These are phyloP conservation scores for Tolypocladium cylindrosporum DNA, from an alignment of 2,329 filamentous ascomycete species.

Conservation along the genomic window DNA sequence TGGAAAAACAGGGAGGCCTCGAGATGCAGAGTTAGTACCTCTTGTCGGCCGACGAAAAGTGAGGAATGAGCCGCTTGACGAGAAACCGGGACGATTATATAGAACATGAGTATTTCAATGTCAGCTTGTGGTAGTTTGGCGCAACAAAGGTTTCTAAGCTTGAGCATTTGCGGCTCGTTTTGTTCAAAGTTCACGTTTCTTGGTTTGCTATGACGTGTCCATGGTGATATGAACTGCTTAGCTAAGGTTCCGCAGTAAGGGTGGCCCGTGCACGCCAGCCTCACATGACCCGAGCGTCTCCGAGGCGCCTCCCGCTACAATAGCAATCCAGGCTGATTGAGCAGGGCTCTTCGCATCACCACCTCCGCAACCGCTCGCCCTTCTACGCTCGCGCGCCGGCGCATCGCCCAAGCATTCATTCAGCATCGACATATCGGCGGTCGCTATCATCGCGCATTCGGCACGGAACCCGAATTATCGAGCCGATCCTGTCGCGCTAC, in stretches of 20 bases:
- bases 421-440: neutral
- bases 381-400: neutral
- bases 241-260: neutral
- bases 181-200: neutral
- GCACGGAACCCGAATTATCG: neutral
- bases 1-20: neutral
- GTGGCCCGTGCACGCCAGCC: conserved; percentile 14
- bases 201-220: neutral
- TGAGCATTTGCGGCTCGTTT: neutral
- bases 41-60: neutral
- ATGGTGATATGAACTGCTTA: neutral
- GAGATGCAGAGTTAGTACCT: neutral
- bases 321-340: neutral
- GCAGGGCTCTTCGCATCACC: neutral
- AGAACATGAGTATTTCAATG: conserved; percentile 1
- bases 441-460: neutral
- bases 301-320: conserved; percentile 1
- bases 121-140: conserved; percentile 2
- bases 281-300: conserved; percentile 21
- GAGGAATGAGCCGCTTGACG: neutral
- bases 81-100: conserved; percentile 1
- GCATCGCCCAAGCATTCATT: neutral
- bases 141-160: neutral
- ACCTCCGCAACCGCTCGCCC: neutral
- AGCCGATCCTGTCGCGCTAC: neutral